A percentile compares a stretch with the other conserved stretches of the same genome.
phyloP scores from a whole-genome alignment of 2,329 filamentous ascomycete species.

The Pseudomassariella vexata region DNA sequence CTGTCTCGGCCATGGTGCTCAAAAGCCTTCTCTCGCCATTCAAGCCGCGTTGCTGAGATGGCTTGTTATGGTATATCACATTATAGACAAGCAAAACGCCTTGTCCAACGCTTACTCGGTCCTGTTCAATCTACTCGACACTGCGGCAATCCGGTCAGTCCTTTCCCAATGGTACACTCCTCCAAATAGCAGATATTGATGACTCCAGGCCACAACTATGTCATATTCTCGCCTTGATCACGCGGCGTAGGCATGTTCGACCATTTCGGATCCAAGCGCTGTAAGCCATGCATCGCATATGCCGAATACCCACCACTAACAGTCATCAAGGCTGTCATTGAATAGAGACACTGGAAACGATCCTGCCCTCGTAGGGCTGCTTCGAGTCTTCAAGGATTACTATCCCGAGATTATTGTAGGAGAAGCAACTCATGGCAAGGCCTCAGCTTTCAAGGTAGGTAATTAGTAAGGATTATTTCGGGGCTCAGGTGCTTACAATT shows the following conservation, averaged over 20 bases:
- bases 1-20: conserved; percentile 69
- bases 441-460: conserved; percentile 54
- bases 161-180: background rate
- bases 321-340: conserved; percentile 42
- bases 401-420: conserved; percentile 84
- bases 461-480: too few relatives aligned
- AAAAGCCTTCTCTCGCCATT: conserved; percentile 65
- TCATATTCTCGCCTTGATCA: conserved; percentile 73
- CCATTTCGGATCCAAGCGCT: conserved; percentile 77
- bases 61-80: conserved; percentile 71
- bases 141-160: conserved; percentile 62
- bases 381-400: conserved; percentile 84
- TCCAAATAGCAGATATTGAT: conserved; percentile 16
- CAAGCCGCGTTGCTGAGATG: conserved; percentile 71
- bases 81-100: conserved; percentile 56
- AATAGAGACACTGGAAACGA: conserved; percentile 64
- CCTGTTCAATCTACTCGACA: conserved; percentile 77
- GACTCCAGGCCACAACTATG: conserved; percentile 53
- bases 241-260: conserved; percentile 74
- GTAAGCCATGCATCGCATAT: conserved; percentile 34
- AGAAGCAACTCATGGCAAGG: conserved; percentile 55
- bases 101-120: conserved; percentile 68
- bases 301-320: conserved; percentile 9
- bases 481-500: conserved; percentile 22
- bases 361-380: conserved; percentile 64